A percentile compares a stretch with the other conserved stretches of the same genome.
phyloP scores from a whole-genome alignment of 805 yeast genomes.

The Candida suzukii region DNA sequence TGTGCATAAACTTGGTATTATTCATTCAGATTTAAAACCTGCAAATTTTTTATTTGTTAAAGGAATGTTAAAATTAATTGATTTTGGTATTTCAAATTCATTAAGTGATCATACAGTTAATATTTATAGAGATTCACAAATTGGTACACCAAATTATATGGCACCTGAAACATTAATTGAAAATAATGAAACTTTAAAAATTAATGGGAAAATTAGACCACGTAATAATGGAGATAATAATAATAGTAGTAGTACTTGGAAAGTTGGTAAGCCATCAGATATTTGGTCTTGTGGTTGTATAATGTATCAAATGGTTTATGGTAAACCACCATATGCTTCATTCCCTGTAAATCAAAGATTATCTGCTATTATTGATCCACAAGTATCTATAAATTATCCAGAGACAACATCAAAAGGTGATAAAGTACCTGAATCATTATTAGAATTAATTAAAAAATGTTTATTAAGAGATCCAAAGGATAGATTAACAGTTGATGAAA shows the following conservation, averaged over 20 bases:
- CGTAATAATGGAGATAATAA: too few relatives aligned
- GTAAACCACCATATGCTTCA: slow-evolving; percentile 82
- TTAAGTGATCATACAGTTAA: slow-evolving; percentile 90
- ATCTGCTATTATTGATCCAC: slow-evolving; percentile 81
- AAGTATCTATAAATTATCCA: slow-evolving; percentile 63
- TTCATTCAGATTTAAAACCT: slow-evolving; percentile 45
- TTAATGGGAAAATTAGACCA: too few relatives aligned
- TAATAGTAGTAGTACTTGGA: slow-evolving; percentile 40
- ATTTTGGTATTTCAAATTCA: slow-evolving; percentile 93
- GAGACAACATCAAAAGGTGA: slow-evolving; percentile 20
- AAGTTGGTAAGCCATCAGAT: slow-evolving; percentile 91
- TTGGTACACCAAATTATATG: slow-evolving; percentile 97
- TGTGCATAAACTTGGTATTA: slow-evolving; percentile 83
- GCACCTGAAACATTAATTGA: slow-evolving; percentile 92
- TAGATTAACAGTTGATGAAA: slow-evolving; percentile 57
- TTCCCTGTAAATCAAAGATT: slow-evolving; percentile 72
- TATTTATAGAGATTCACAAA: slow-evolving; percentile 81
- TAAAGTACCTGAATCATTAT: slow-evolving; percentile 30
- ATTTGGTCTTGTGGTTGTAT: slow-evolving; percentile 98
- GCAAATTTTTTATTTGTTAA: slow-evolving; percentile 73
- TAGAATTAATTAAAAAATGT: slow-evolving; percentile 69
- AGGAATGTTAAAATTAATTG: slow-evolving; percentile 82
- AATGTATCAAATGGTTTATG: slow-evolving; percentile 90
- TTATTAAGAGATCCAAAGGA: slow-evolving; percentile 61
- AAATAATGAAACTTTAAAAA: slow-evolving; percentile 27